phyloP scores from a whole-genome alignment of 139 green algal genomes.

The Tetradesmus obliquus region DNA sequence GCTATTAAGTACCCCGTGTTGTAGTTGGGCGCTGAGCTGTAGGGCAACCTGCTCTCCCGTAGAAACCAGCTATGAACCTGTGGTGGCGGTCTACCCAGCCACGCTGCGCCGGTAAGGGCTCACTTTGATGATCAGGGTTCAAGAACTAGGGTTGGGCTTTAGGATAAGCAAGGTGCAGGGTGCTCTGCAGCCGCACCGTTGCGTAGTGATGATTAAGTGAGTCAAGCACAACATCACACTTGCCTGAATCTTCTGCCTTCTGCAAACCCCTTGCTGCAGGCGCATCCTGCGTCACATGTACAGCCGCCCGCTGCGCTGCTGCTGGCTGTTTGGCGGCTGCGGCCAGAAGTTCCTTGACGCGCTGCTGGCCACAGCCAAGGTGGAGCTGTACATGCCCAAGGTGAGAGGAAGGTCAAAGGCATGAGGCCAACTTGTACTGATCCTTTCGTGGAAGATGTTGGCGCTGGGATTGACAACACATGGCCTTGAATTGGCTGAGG shows the following conservation, averaged over 20 bases:
- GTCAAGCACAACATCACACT: background rate
- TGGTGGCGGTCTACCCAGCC: constrained; percentile 62
- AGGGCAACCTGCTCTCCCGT: constrained; percentile 38
- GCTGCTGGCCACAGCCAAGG: constrained; percentile 51
- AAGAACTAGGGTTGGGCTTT: too few relatives aligned
- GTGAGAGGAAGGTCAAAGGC: too few relatives aligned
- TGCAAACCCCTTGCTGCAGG: background rate
- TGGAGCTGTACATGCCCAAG: constrained; percentile 63
- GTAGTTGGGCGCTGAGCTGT: background rate
- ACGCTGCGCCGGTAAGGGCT: background rate
- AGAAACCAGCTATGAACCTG: constrained; percentile 47
- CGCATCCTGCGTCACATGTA: constrained; percentile 68
- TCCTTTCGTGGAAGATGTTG: too few relatives aligned
- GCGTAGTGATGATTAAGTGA: too few relatives aligned
- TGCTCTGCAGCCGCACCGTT: too few relatives aligned
- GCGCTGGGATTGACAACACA: too few relatives aligned
- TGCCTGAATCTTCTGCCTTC: background rate
- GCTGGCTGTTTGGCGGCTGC: constrained; percentile 55
- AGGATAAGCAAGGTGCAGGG: too few relatives aligned
- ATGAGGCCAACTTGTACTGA: too few relatives aligned
- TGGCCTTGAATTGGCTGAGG: too few relatives aligned
- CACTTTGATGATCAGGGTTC: too few relatives aligned
- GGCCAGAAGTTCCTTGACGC: constrained; percentile 65
- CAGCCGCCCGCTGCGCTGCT: constrained; percentile 30
- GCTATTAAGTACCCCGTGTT: background rate